Evolutionary conservation across 1,284 basidiomycete genomes (phyloP).

Genomic region (Puccinia polysora): DNA sequence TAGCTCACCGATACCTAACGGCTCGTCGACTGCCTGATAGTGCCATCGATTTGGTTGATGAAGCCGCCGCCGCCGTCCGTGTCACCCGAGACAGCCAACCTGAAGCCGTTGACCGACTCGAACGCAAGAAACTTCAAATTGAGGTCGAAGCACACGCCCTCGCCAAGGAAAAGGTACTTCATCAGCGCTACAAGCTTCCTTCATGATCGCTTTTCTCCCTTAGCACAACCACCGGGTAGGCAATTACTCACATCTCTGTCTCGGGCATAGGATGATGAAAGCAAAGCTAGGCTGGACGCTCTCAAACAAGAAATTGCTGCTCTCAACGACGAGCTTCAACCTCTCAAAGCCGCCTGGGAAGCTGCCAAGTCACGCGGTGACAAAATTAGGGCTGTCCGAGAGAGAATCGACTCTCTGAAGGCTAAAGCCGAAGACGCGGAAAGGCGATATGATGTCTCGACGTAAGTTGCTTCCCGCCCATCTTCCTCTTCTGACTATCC

Average conservation of each 20-base stretch:
- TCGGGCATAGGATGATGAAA: slow-evolving; percentile 74
- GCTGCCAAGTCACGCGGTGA: slow-evolving; percentile 81
- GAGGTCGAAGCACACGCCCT: slow-evolving; percentile 94
- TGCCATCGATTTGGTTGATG: slow-evolving; percentile 88
- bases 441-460: slow-evolving; percentile 61
- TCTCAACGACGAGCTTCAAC: slow-evolving; percentile 82
- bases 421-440: slow-evolving; percentile 93
- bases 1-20: slow-evolving; percentile 85
- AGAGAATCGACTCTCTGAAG: slow-evolving; percentile 83
- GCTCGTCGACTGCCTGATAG: slow-evolving; percentile 69
- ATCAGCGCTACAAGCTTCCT: no score
- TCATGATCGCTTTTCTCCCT: no score
- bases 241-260: neutral
- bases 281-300: slow-evolving; percentile 75
- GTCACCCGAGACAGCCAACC: slow-evolving; percentile 91
- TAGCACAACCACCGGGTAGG: no score
- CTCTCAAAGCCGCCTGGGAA: slow-evolving; percentile 82
- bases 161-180: slow-evolving; percentile 58
- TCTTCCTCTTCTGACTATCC: slow-evolving; percentile 58
- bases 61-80: slow-evolving; percentile 80
- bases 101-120: slow-evolving; percentile 89
- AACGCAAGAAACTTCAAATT: slow-evolving; percentile 82
- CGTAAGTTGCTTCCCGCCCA: slow-evolving; percentile 1
- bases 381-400: slow-evolving; percentile 72
- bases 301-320: slow-evolving; percentile 77